Evolutionary conservation across 139 green algal species (phyloP), one percentile per base, ranked within the genome.

Genomic region (Chlorella sp.): DNA sequence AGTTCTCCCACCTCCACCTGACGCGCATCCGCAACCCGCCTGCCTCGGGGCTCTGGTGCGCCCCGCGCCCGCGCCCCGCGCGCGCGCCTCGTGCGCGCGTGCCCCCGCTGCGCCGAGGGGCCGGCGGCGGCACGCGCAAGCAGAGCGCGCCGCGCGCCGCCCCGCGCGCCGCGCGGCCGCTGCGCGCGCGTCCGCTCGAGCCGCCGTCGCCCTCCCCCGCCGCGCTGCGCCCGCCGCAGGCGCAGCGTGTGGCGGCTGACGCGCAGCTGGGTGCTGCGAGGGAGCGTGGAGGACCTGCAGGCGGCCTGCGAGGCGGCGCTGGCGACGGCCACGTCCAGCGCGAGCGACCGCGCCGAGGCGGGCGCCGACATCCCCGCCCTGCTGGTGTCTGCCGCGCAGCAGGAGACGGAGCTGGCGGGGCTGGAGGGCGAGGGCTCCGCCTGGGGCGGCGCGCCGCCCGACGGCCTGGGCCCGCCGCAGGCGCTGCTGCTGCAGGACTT

Each of bases 401-500:
- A 77, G 42, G 58, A 77, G 71, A 41, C 60, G 29, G 42, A 45
- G 41, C 71, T 77, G 58, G 71, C 71, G 58, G 71, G 71, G 0
- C 29, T 77, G 42, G 6, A 12, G 31, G 29, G 43, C 41, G 71
- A 77, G 41, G 71, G 71, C 9, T 77, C 71, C 3, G 71, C 58
- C 19, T 77, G 71, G 71, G 71, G 68, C 67, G 35, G 55, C 42
- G 64, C 23, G 27, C 42, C 3, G 29, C 46, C 3, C 33, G 36
- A 25, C 33, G 11, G 5, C 27, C 45, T 27, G 14, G 8, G 12
- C 65, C 65, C 31, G 65, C 45, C 41, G 8, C 50, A 65, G 69
- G 36, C 81, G 81, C 71, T 31, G n/a, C 14, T 77, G 63, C 33
- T 77, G 69, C 46, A 60, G 11, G 55, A 72, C 29, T 81, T 75